Base-by-base conservation (phyloP, 2,329 filamentous ascomycete species). In the Chaetomiaceae sp. region DNA sequence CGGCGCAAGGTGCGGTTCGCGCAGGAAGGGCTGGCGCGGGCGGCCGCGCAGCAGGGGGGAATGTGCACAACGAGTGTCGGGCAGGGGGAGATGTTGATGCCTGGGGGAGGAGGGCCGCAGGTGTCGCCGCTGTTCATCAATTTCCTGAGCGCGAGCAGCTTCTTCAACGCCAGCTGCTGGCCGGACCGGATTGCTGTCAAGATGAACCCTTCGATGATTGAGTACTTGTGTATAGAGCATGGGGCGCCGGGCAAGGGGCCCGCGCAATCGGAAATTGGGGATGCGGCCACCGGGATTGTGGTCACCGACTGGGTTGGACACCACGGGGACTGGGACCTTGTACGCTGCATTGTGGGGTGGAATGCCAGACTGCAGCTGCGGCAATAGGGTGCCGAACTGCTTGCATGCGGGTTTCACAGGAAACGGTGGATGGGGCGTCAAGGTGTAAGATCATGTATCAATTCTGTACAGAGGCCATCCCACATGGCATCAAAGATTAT, bases 251-350 rank as follows among this genome's bases (percentile, higher is more conserved):
- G 70, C 40, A 72, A 72, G 53, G 76, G 76, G 0, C 70, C 73
- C 6, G 65, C 65, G 11, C 65, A 71, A 50, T 63, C 77, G 41
- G 68, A 71, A 37, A 70, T 82, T 27, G 82, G 84, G 1, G 82
- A 88, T 59, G 89, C 85, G 22, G 77, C 81, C 6, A 94, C 90
- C 1, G 93, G 93, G 4, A 81, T 97, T 49, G 82, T 97, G 36
- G 84, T 97, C 20, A 93, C 86, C 51, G 93, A 98, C 66, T 96
- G 87, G 87, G 90, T 96, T 41, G 93, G 93, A 2, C 72, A 82
- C 50, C 75, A 83, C 52, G 89, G 84, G 1, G 86, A 97, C 66
- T 98, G 91, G 91, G 89, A 96, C 68, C 67, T 97, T 45, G 79
- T 94, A 29, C 78, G 83, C 53, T 86, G 87, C 65, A 84, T 96